phyloP scores from a whole-genome alignment of 1,284 basidiomycete genomes.

The Leccinum pachyderme region DNA sequence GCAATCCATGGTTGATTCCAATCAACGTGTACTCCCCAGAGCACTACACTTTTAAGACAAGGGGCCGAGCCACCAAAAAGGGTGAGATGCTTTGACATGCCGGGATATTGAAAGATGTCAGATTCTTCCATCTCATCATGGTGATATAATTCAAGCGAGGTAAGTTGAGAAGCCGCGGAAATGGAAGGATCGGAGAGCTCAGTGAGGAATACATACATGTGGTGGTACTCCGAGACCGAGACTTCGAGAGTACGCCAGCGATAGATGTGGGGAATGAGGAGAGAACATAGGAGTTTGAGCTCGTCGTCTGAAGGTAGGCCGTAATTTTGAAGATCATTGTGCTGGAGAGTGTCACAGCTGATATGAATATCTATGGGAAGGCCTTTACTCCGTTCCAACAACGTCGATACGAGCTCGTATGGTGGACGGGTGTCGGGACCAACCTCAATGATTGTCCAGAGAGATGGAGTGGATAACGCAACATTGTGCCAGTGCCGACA shows the following conservation, averaged over 20 bases:
- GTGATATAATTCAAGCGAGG: constrained; percentile 49
- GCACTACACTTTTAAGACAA: constrained; percentile 40
- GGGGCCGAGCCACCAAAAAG: constrained; percentile 59
- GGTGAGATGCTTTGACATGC: constrained; percentile 37
- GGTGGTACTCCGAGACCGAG: constrained; percentile 41
- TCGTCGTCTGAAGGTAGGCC: constrained; percentile 26
- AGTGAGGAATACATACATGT: constrained; percentile 46
- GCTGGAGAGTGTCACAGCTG: constrained; percentile 8
- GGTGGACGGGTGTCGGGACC: constrained; percentile 9
- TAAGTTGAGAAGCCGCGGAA: constrained; percentile 49
- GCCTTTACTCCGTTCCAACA: constrained; percentile 24
- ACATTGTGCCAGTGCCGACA: constrained; percentile 31
- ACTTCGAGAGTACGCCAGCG: constrained; percentile 54
- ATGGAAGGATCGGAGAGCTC: constrained; percentile 38
- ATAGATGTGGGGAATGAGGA: constrained; percentile 50
- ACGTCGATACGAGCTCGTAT: constrained; percentile 8
- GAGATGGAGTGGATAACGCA: constrained; percentile 30
- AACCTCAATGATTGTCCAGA: constrained; percentile 28
- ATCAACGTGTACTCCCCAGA: constrained; percentile 66
- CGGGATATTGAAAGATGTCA: constrained; percentile 38
- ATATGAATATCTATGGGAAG: constrained; percentile 28
- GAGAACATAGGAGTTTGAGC: constrained; percentile 41
- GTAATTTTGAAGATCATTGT: constrained; percentile 14
- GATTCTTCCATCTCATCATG: constrained; percentile 40
- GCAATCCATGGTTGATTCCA: constrained; percentile 49